Percentiles rank a stretch among this genome's conserved stretches.
Conservation (phyloP, 1,284 basidiomycete species). For the Ustilago sp. region DNA sequence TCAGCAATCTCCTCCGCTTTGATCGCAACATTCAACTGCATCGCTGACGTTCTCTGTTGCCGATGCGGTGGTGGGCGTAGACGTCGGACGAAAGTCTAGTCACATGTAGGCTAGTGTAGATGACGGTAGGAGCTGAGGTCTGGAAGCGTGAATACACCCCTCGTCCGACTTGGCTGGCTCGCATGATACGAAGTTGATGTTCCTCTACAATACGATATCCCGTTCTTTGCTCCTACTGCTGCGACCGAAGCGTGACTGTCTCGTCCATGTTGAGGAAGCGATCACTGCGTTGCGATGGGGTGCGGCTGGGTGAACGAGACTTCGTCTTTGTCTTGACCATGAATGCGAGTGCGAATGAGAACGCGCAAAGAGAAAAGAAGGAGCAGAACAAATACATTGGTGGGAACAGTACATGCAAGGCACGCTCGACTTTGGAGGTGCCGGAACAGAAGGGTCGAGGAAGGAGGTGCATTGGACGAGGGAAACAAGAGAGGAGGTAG, state of each 20-base stretch:
- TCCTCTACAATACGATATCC: constrained; percentile 27
- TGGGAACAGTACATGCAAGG: not conserved
- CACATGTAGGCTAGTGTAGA: too few species aligned
- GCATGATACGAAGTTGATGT: not conserved
- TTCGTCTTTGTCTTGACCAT: too few species aligned
- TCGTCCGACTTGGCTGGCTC: not conserved
- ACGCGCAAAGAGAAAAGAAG: not conserved
- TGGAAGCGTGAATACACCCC: not conserved
- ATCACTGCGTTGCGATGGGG: too few species aligned
- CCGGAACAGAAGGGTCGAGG: not conserved
- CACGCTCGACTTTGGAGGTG: not conserved
- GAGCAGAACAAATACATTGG: constrained; percentile 36
- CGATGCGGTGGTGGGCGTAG: constrained; percentile 46
- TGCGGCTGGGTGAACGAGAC: too few species aligned
- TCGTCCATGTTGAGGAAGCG: too few species aligned
- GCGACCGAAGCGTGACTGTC: not conserved
- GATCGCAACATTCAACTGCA: constrained; percentile 57
- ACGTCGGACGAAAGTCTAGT: constrained; percentile 38
- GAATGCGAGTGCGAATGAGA: not conserved
- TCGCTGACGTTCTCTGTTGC: constrained; percentile 60
- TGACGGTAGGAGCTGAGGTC: not conserved
- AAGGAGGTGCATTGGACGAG: not conserved
- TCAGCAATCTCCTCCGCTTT: constrained; percentile 45
- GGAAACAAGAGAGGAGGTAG: not conserved
- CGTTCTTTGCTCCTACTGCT: not conserved